Evolutionary conservation across 371 early-diverging fungal genomes (phyloP).

Genomic region (Paraphysoderma sedebokerense): DNA sequence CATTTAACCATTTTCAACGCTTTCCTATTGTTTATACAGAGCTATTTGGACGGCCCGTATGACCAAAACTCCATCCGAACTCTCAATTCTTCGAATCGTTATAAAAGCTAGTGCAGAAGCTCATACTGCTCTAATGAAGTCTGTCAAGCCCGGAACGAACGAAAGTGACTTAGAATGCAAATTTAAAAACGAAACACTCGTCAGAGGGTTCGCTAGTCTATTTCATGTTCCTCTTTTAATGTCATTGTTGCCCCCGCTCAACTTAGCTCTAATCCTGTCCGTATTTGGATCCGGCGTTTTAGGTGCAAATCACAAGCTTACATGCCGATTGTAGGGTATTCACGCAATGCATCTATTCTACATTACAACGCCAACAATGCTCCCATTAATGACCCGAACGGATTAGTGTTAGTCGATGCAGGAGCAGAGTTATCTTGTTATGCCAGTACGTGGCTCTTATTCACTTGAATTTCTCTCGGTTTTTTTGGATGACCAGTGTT

Average conservation of each 20-base stretch:
- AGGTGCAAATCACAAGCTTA: conserved; percentile 64
- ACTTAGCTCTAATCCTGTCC: no score
- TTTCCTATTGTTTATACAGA: no score
- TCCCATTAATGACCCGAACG: conserved; percentile 21
- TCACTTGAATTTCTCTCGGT: background rate
- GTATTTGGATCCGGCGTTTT: no score
- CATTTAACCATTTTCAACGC: no score
- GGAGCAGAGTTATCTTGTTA: conserved; percentile 67
- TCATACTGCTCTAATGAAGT: conserved; percentile 56
- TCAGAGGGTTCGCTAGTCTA: no score
- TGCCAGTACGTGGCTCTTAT: no score
- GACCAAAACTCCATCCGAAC: no score
- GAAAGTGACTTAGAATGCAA: conserved; percentile 57
- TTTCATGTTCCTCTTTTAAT: no score
- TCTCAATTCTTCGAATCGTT: no score
- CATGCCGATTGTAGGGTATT: conserved; percentile 65
- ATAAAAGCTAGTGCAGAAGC: conserved; percentile 28
- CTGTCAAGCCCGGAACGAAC: conserved; percentile 31
- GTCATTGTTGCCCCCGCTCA: no score
- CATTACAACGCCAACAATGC: conserved; percentile 67
- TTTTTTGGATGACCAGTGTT: background rate
- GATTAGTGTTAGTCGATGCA: conserved; percentile 70
- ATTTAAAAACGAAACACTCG: conserved; percentile 62
- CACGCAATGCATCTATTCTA: conserved; percentile 56
- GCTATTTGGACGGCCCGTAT: no score